Evolutionary conservation across 2,329 filamentous ascomycete genomes (phyloP).

Genomic region (Clarireedia homoeocarpa): DNA sequence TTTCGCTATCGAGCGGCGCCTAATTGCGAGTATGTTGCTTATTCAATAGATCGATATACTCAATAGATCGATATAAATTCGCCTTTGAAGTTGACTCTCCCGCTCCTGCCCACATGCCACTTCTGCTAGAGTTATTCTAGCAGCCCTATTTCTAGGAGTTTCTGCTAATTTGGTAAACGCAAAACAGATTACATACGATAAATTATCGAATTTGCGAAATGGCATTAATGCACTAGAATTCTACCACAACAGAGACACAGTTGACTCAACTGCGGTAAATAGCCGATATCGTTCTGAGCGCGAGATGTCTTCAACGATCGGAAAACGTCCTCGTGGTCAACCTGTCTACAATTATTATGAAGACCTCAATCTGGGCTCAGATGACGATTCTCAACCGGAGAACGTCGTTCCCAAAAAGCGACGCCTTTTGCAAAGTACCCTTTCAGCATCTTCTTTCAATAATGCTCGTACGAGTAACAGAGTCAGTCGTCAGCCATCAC

Average conservation of each 20-base stretch:
- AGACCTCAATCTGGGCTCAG: constrained; percentile 13
- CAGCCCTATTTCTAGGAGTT: not conserved
- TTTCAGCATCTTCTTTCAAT: constrained; percentile 12
- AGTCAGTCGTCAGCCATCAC: constrained; percentile 13
- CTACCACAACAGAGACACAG: constrained; percentile 29
- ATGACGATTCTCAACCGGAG: constrained; percentile 15
- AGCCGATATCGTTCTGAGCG: constrained; percentile 9
- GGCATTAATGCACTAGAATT: constrained; percentile 38
- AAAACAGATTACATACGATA: constrained; percentile 37
- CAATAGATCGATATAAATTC: no score
- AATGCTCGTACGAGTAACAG: constrained; percentile 17
- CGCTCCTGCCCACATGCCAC: not conserved
- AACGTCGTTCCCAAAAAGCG: constrained; percentile 17
- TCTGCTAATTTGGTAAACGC: not conserved
- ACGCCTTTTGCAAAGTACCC: constrained; percentile 17
- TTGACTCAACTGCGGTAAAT: constrained; percentile 9
- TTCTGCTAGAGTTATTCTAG: not conserved
- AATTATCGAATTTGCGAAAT: constrained; percentile 37
- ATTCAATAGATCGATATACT: no score
- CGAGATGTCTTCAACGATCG: constrained; percentile 11
- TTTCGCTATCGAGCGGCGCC: not conserved
- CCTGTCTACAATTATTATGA: constrained; percentile 16
- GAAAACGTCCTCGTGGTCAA: constrained; percentile 21
- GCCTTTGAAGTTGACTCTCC: not conserved
- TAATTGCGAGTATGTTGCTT: not conserved